phyloP scores from a whole-genome alignment of 768 basidiomycete genomes.

The Suillus subluteus region DNA sequence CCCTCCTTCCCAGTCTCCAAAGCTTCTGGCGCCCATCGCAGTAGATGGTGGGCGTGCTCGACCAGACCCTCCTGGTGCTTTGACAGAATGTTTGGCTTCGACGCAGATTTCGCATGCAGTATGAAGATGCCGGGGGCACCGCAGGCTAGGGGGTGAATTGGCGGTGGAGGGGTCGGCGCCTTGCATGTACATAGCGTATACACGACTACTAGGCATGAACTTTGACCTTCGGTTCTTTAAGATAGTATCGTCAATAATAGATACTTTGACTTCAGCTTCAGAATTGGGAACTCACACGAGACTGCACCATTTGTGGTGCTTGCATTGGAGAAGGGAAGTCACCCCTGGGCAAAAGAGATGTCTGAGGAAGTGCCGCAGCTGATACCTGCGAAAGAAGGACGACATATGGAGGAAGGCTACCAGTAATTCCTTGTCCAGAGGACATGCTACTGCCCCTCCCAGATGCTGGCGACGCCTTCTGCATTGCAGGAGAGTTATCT shows the following conservation, averaged over 20 bases:
- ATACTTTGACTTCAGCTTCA: not conserved
- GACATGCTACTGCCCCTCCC: conserved; percentile 22
- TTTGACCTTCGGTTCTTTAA: conserved; percentile 13
- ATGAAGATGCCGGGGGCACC: conserved; percentile 76
- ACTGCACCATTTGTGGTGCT: not conserved
- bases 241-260: conserved; percentile 11
- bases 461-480: conserved; percentile 27
- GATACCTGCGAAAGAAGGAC: conserved; percentile 34
- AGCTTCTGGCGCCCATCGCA: not conserved
- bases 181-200: conserved; percentile 54
- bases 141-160: conserved; percentile 62
- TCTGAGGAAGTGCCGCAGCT: conserved; percentile 17
- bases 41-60: conserved; percentile 22
- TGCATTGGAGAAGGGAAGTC: conserved; percentile 1
- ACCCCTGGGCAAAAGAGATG: conserved; percentile 14
- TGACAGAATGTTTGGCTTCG: conserved; percentile 51
- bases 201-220: conserved; percentile 42
- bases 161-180: conserved; percentile 66
- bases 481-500: conserved; percentile 25
- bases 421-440: conserved; percentile 17
- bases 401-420: conserved; percentile 34
- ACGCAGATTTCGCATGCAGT: conserved; percentile 78
- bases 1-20: conserved; percentile 31
- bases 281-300: conserved; percentile 1
- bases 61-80: conserved; percentile 28